These are phyloP conservation scores for Otatea glauca DNA, from an alignment of 176 grass and related monocot species.

Conservation along the genomic window DNA sequence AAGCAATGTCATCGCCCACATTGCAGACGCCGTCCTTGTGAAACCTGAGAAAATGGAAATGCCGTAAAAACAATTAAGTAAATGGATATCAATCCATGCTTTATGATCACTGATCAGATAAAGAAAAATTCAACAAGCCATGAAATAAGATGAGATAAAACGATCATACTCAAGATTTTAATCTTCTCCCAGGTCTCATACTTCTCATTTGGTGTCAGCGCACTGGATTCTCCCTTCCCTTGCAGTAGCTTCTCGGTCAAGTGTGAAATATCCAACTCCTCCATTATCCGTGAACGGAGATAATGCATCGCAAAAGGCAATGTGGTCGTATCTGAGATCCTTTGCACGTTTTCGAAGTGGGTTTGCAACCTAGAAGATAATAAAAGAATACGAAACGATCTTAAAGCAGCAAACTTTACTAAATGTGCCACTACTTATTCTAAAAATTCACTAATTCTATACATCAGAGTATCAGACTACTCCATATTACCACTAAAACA, in stretches of 20 bases:
- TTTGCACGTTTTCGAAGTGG: constrained; percentile 91
- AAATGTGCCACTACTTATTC: not conserved
- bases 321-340: constrained; percentile 77
- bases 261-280: constrained; percentile 74
- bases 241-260: constrained; percentile 77
- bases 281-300: constrained; percentile 65
- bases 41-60: constrained; percentile 64
- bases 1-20: constrained; percentile 91
- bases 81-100: not conserved
- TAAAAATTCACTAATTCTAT: not conserved
- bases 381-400: not conserved
- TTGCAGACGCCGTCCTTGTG: constrained; percentile 73
- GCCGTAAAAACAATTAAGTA: not conserved
- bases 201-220: constrained; percentile 67
- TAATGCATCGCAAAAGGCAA: constrained; percentile 89
- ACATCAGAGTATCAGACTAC: not conserved
- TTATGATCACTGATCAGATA: constrained; percentile 4
- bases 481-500: not conserved
- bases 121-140: not conserved
- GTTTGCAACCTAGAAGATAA: constrained; percentile 61
- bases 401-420: not conserved
- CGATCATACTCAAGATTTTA: constrained; percentile 76
- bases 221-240: constrained; percentile 67
- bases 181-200: constrained; percentile 86
- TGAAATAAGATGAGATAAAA: constrained; percentile 7